Percentiles rank a stretch among this genome's conserved stretches.
These are phyloP conservation scores for Cladosporium sp. DNA, from an alignment of 2,329 filamentous ascomycete genomes.

Conservation along the genomic window DNA sequence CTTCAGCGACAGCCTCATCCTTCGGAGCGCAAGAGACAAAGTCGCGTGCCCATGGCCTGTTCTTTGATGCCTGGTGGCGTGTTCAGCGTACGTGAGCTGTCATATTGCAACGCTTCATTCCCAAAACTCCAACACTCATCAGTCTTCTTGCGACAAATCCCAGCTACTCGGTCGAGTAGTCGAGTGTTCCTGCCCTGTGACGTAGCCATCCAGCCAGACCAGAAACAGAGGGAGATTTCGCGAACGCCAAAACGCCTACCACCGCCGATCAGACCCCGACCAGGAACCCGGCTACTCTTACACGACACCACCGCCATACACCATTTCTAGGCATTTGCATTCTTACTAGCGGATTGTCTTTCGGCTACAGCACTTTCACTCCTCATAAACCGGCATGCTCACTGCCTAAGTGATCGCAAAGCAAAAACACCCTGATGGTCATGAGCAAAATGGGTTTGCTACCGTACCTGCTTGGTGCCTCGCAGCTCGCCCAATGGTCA, in stretches of 20 bases:
- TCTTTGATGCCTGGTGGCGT: background rate
- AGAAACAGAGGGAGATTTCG: background rate
- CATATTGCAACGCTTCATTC: no score
- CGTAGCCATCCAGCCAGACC: background rate
- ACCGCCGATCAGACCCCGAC: background rate
- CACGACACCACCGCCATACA: background rate
- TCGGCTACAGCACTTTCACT: background rate
- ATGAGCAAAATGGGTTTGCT: slow-evolving; percentile 5
- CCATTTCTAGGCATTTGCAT: background rate
- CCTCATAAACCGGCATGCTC: background rate
- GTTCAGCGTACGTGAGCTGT: no score
- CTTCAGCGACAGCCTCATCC: background rate
- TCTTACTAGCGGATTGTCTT: background rate
- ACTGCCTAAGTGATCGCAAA: background rate
- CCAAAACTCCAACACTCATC: no score
- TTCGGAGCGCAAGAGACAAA: background rate
- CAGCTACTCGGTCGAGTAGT: no score
- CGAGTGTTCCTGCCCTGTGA: no score
- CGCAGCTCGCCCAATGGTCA: background rate
- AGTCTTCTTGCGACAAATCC: no score
- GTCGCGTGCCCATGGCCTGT: background rate
- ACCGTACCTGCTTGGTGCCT: slow-evolving; percentile 2
- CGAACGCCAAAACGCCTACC: background rate
- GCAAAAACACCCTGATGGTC: slow-evolving; percentile 12
- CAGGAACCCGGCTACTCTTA: background rate